Conservation (phyloP, 2,329 filamentous ascomycete species). For the Aspergillus luchuensis region DNA sequence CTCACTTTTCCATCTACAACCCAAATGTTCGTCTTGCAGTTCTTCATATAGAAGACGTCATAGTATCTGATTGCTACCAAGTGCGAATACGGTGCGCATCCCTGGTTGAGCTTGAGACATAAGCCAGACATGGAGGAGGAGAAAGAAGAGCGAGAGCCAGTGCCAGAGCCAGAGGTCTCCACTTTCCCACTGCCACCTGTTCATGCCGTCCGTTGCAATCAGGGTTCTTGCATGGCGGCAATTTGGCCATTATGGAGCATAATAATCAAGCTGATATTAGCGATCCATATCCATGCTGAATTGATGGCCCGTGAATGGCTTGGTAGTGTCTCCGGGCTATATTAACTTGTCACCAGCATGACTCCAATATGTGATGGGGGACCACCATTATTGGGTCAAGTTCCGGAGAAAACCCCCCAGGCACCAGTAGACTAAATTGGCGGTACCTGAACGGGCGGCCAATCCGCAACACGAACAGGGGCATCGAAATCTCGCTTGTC, state of each 20-base stretch:
- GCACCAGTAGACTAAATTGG: conserved; percentile 20
- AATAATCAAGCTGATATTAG: neutral
- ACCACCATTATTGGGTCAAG: conserved; percentile 14
- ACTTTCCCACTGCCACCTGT: conserved; percentile 2
- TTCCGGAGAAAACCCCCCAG: conserved; percentile 21
- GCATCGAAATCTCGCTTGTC: conserved; percentile 29
- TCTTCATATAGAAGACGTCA: neutral
- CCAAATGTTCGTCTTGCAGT: neutral
- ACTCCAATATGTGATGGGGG: neutral
- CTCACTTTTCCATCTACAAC: too few relatives aligned
- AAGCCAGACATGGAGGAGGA: neutral
- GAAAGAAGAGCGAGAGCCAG: neutral
- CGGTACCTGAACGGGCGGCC: conserved; percentile 24
- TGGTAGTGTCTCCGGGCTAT: neutral
- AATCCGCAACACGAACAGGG: conserved; percentile 17
- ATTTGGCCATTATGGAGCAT: neutral
- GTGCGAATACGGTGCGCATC: conserved; percentile 5
- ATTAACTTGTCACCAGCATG: neutral
- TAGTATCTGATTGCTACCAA: neutral
- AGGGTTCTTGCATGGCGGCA: conserved; percentile 3
- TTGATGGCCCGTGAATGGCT: neutral
- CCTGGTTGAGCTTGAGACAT: conserved; percentile 6
- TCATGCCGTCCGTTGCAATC: conserved; percentile 2
- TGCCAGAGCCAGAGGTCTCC: neutral
- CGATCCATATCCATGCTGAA: neutral